Percentiles rank a stretch among this genome's conserved stretches.
Evolutionary conservation across 2,329 filamentous ascomycete species (phyloP).

Genomic region (Bipolaris sorokiniana): DNA sequence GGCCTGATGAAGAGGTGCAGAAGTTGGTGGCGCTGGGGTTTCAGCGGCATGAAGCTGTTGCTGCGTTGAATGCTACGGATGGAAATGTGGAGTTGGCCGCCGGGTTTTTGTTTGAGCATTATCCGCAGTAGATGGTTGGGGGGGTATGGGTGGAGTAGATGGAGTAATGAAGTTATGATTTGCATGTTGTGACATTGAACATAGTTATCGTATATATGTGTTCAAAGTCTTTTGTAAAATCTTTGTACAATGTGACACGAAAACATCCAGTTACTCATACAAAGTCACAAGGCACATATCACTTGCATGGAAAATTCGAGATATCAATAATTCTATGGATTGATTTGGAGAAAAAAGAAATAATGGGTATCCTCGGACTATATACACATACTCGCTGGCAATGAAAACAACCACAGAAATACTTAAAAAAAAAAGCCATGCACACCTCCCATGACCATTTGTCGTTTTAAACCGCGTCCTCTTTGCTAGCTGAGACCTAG

Average conservation of each 20-base stretch:
- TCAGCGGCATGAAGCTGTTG: conserved; percentile 53
- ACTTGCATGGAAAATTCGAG: neutral
- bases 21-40: conserved; percentile 56
- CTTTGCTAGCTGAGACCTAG: neutral
- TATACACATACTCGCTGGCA: neutral
- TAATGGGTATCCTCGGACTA: neutral
- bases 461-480: neutral
- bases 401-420: neutral
- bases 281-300: no score
- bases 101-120: conserved; percentile 54
- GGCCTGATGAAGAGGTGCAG: conserved; percentile 52
- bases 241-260: no score
- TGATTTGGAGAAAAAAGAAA: neutral
- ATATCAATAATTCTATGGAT: neutral
- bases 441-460: neutral
- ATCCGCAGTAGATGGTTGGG: conserved; percentile 24
- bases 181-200: neutral
- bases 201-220: no score
- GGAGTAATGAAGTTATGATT: no score
- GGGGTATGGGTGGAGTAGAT: no score
- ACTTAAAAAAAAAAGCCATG: neutral
- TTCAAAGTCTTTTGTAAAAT: no score
- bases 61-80: conserved; percentile 56
- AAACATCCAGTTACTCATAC: no score
- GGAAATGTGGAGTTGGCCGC: conserved; percentile 58